A percentile compares a stretch with the other conserved stretches of the same genome.
These are phyloP conservation scores for Colletotrichum salicis DNA, from an alignment of 2,329 filamentous ascomycete genomes.

Conservation along the genomic window DNA sequence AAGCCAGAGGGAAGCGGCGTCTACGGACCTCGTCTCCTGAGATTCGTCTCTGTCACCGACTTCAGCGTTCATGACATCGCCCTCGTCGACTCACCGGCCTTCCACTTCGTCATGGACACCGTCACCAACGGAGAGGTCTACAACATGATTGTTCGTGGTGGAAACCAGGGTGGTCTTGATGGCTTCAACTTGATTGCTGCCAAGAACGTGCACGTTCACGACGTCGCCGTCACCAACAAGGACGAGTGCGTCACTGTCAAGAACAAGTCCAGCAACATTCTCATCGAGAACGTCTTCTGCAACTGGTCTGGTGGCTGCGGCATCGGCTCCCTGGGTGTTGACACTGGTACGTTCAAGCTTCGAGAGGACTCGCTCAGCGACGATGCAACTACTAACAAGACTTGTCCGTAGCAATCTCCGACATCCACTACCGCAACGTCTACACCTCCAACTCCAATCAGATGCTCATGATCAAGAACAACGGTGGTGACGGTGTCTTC, in stretches of 20 bases:
- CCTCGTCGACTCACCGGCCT: constrained; percentile 59
- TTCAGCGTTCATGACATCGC: constrained; percentile 60
- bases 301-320: constrained; percentile 70
- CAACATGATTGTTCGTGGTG: constrained; percentile 64
- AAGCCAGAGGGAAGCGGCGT: constrained; percentile 20
- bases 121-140: constrained; percentile 62
- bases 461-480: constrained; percentile 72
- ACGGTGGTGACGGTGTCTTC: constrained; percentile 65
- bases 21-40: constrained; percentile 52
- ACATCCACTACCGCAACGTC: constrained; percentile 65
- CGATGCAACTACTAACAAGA: not conserved
- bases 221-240: constrained; percentile 71
- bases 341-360: constrained; percentile 43
- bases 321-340: constrained; percentile 64
- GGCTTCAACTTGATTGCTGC: constrained; percentile 64
- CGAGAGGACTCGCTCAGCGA: not conserved
- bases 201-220: constrained; percentile 67
- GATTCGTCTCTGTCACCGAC: constrained; percentile 54
- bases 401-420: constrained; percentile 52
- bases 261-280: constrained; percentile 61
- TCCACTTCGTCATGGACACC: constrained; percentile 59
- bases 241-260: constrained; percentile 59
- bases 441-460: constrained; percentile 70
- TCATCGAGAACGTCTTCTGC: constrained; percentile 70
- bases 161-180: constrained; percentile 62